A percentile compares a stretch with the other conserved stretches of the same genome.
phyloP scores from a whole-genome alignment of 768 basidiomycete species.

The Sistotremastrum niveocremeum region DNA sequence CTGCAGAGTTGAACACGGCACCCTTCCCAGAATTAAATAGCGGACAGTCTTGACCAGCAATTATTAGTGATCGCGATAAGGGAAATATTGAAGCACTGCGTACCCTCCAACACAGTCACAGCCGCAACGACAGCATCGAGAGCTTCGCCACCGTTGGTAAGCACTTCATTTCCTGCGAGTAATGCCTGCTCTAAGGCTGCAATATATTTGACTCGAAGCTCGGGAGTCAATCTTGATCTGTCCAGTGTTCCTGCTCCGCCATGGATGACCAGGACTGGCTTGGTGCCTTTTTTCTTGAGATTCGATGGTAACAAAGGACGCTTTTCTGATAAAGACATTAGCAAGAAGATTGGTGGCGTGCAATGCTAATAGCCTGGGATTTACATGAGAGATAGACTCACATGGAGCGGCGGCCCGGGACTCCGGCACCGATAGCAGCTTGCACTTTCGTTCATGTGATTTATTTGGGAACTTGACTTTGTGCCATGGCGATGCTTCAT shows the following conservation, averaged over 20 bases:
- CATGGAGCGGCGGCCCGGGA: too few relatives aligned
- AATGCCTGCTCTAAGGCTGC: conserved; percentile 41
- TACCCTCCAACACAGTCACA: conserved; percentile 61
- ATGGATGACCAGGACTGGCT: conserved; percentile 51
- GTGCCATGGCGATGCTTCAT: too few relatives aligned
- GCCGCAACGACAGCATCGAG: conserved; percentile 74
- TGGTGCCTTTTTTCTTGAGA: conserved; percentile 1
- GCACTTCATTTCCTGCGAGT: conserved; percentile 45
- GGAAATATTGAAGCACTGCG: conserved; percentile 1
- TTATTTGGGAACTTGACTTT: too few relatives aligned
- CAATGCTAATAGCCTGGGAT: background rate
- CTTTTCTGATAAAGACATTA: background rate
- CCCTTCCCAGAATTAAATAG: conserved; percentile 74
- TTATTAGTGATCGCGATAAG: background rate
- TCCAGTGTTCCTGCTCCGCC: conserved; percentile 70
- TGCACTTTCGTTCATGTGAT: too few relatives aligned
- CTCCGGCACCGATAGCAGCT: too few relatives aligned
- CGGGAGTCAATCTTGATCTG: conserved; percentile 41
- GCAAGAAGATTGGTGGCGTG: background rate
- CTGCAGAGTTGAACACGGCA: conserved; percentile 69
- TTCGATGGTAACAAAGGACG: background rate
- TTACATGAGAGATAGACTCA: too few relatives aligned
- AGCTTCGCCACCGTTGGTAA: conserved; percentile 59
- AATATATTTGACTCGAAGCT: conserved; percentile 45
- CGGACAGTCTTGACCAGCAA: conserved; percentile 39